Percentiles rank a stretch among this genome's conserved stretches.
These are phyloP conservation scores for Aspergillus pseudoviridinutans DNA, from an alignment of 2,329 filamentous ascomycete genomes.

Conservation along the genomic window DNA sequence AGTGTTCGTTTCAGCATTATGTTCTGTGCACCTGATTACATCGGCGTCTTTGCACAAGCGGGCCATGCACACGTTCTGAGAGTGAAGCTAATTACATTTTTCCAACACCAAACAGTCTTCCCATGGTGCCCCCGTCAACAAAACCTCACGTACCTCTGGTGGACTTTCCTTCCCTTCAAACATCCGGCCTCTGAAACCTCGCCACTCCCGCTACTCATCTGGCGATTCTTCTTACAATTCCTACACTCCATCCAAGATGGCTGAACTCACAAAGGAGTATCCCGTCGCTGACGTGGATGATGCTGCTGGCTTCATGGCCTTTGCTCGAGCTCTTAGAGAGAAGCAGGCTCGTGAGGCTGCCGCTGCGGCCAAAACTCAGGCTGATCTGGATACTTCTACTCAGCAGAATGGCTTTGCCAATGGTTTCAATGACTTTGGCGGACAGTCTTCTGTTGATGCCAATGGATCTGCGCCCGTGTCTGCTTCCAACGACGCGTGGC, in stretches of 20 bases:
- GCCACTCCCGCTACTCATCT: not conserved
- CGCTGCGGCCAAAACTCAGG: not conserved
- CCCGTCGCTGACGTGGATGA: slow-evolving; percentile 21
- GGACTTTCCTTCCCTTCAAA: not conserved
- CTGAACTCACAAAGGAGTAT: not conserved
- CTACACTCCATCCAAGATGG: slow-evolving; percentile 1
- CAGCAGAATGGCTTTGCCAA: slow-evolving; percentile 4
- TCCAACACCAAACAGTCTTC: not conserved
- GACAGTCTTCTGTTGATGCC: not conserved
- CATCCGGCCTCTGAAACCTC: not conserved
- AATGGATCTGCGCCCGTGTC: not conserved
- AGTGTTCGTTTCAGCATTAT: not conserved
- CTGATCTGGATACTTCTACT: slow-evolving; percentile 1
- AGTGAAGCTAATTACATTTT: not conserved
- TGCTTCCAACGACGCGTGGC: not conserved
- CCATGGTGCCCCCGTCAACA: not conserved
- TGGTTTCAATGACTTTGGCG: not conserved
- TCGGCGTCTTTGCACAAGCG: not conserved
- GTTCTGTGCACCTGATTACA: not conserved
- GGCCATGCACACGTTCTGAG: not conserved
- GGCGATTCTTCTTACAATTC: not conserved
- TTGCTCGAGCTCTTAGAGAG: slow-evolving; percentile 16
- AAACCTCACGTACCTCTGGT: not conserved
- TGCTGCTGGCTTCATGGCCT: slow-evolving; percentile 26
- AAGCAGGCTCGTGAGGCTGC: not conserved